Evolutionary conservation across 1,284 basidiomycete genomes (phyloP).

Genomic region (Ganoderma sinense): DNA sequence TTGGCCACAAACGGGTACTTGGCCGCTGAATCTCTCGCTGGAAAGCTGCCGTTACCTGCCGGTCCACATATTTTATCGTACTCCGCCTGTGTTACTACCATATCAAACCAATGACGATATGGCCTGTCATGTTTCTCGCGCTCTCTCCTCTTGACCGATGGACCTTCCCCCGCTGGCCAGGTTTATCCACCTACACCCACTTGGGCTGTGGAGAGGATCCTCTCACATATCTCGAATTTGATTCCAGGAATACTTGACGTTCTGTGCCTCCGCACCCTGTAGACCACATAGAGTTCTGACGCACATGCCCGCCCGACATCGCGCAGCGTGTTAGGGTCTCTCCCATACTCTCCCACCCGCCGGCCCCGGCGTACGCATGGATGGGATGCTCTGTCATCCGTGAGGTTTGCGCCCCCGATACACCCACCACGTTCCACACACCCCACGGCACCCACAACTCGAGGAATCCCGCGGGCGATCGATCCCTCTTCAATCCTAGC

Average conservation of each 20-base stretch:
- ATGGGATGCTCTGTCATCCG: background rate
- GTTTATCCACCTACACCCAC: background rate
- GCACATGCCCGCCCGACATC: constrained; percentile 5
- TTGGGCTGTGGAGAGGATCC: background rate
- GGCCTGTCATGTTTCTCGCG: background rate
- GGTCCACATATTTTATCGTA: background rate
- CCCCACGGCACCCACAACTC: background rate
- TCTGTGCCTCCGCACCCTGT: background rate
- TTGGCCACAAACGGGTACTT: background rate
- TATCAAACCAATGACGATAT: background rate
- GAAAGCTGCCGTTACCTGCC: background rate
- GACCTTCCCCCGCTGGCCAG: background rate
- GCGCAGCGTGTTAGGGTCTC: constrained; percentile 15
- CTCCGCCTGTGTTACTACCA: background rate
- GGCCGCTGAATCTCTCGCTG: background rate
- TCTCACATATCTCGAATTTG: background rate
- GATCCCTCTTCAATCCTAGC: background rate
- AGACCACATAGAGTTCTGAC: background rate
- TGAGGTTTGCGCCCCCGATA: background rate
- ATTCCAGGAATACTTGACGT: background rate
- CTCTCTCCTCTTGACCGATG: background rate
- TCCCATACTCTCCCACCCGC: constrained; percentile 13
- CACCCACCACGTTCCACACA: background rate
- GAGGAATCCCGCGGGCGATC: background rate
- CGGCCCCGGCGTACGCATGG: background rate